Base-by-base conservation (phyloP, 805 yeast genomes). In the Sugiyamaella americana region DNA sequence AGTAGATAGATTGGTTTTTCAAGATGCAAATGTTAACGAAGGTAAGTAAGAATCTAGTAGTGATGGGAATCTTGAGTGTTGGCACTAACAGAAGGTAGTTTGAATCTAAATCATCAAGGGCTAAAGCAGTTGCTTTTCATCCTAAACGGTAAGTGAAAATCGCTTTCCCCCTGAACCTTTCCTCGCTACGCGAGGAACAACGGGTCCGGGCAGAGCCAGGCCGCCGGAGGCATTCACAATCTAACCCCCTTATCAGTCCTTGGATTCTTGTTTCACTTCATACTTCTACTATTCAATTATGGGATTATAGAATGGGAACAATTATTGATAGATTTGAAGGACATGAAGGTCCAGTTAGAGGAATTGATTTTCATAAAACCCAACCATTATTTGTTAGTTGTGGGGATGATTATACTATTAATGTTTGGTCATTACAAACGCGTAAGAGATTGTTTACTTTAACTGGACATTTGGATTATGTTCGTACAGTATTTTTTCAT, bases 251-350 rank as follows among this genome's bases (percentile, higher is more conserved):
- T 37, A 60, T 57, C 40, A 75, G 93, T 66, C 97, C 98, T 50
- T 93, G 96, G 97, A 87, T 88, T 50, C 74, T 93, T 58, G 98
- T 89, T 29, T 88, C 98, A 5, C 75, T 94, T 51, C 93, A 91
- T 66, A 86, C 96, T 22, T 87, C 96, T n/a, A 88, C 96, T n/a
- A 91, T 93, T 64, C 98, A 94, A 67, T 75, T 93, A 54, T 93
- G 99, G 99, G 99, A 93, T 68, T 93, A 94, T 69, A 82, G 99
- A 61, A 93, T 93, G 99, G 99, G 99, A 38, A 88, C 97, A 2
- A 71, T 93, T 63, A 81, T 93, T 63, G 98, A 89, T 66, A 78
- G 97, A 49, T 93, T 88, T 61, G 98, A 93, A 68, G 98, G 91
- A 59, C 99, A 93, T 65, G 96, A 86, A 60, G 99, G 99, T 22